These are phyloP conservation scores for Candida insectalens DNA, from an alignment of 805 yeast species.

Conservation along the genomic window DNA sequence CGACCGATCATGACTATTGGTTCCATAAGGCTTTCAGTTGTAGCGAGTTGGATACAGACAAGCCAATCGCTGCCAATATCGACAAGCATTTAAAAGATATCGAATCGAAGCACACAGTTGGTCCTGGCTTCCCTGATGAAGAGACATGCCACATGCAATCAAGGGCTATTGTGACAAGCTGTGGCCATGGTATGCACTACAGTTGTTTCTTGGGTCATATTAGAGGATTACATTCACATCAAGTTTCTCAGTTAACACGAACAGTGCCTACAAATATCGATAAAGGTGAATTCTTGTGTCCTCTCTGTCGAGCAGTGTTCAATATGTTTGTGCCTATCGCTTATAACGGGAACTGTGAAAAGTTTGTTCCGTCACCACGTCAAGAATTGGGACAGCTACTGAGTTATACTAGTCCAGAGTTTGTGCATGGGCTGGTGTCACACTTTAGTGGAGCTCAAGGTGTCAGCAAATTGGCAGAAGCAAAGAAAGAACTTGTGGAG, in stretches of 20 bases:
- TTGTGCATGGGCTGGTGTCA: not conserved
- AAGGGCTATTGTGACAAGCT: constrained; percentile 52
- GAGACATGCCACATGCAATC: constrained; percentile 27
- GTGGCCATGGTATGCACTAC: constrained; percentile 93
- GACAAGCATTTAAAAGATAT: constrained; percentile 25
- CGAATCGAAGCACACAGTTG: constrained; percentile 37
- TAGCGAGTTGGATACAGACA: constrained; percentile 21
- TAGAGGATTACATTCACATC: constrained; percentile 40
- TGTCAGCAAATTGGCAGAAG: not conserved
- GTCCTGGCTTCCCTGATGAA: constrained; percentile 58
- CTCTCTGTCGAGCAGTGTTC: constrained; percentile 80
- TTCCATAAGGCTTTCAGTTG: constrained; percentile 53
- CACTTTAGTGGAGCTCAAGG: not conserved
- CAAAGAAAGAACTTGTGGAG: constrained; percentile 14
- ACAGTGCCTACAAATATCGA: constrained; percentile 69
- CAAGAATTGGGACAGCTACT: constrained; percentile 3
- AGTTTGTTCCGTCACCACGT: constrained; percentile 11
- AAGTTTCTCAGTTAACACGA: constrained; percentile 64
- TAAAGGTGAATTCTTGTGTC: constrained; percentile 74
- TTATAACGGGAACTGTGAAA: constrained; percentile 37
- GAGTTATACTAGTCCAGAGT: not conserved
- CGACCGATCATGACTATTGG: constrained; percentile 51
- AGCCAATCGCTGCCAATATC: constrained; percentile 1
- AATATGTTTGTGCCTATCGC: constrained; percentile 75
- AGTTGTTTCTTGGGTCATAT: constrained; percentile 63